Percentiles rank a stretch among this genome's conserved stretches.
Conservation (phyloP, 306 rosid genomes). For the Cucurbita pepo region DNA sequence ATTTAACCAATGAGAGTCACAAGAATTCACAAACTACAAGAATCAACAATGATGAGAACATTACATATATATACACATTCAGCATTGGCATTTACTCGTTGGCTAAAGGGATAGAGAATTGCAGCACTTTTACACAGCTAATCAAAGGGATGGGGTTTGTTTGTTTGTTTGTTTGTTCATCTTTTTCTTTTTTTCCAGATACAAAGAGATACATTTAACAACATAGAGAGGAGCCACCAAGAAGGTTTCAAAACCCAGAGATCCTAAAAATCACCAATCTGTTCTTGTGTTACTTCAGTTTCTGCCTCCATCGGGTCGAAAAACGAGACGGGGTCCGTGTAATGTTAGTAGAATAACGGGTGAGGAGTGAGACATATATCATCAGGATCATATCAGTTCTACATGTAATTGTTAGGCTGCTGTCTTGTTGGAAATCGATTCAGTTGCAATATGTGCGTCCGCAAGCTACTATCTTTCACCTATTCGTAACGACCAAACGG, state of each 20-base stretch:
- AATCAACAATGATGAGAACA: conserved; percentile 42
- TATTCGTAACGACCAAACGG: conserved; percentile 9
- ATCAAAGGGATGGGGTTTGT: conserved; percentile 28
- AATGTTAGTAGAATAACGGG: conserved; percentile 17
- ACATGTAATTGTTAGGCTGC: conserved; percentile 13
- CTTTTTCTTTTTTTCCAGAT: conserved; percentile 18
- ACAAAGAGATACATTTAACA: conserved; percentile 32
- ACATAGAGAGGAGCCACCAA: conserved; percentile 27
- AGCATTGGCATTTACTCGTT: conserved; percentile 39
- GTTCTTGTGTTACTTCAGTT: conserved; percentile 43
- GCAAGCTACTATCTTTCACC: conserved; percentile 14
- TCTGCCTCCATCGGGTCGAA: conserved; percentile 41
- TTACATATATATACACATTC: conserved; percentile 55
- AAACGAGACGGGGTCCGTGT: conserved; percentile 41
- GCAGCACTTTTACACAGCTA: conserved; percentile 56
- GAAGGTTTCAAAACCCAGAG: conserved; percentile 35
- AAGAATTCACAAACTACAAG: conserved; percentile 13
- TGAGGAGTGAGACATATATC: conserved; percentile 8
- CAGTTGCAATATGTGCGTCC: conserved; percentile 13
- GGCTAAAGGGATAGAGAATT: conserved; percentile 18
- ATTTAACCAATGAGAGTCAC: neutral
- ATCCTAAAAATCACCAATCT: conserved; percentile 44
- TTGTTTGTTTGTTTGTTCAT: too few species aligned
- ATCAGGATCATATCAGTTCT: conserved; percentile 11
- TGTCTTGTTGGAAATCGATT: conserved; percentile 49